Evolutionary conservation across 148 eudicot species (phyloP).

Genomic region (Chenopodium quinoa): DNA sequence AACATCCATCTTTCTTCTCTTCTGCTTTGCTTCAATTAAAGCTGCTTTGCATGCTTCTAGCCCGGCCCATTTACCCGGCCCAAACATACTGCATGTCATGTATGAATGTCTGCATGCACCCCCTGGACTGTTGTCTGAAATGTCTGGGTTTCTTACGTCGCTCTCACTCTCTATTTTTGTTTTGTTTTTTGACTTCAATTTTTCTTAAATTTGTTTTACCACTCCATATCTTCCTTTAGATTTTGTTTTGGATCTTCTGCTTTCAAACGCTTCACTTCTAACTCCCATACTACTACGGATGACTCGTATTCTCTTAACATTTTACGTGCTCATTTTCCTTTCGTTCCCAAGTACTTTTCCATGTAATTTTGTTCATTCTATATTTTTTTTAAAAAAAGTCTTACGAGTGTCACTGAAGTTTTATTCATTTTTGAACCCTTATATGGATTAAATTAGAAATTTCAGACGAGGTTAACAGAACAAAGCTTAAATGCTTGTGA

Average conservation of each 20-base stretch:
- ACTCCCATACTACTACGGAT: too few species aligned
- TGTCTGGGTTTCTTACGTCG: constrained; percentile 29
- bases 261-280: background rate
- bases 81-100: too few species aligned
- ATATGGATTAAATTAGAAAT: too few species aligned
- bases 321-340: too few species aligned
- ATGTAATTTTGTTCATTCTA: too few species aligned
- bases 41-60: background rate
- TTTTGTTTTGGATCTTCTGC: constrained; percentile 44
- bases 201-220: background rate
- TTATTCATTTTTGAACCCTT: too few species aligned
- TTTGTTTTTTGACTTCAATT: background rate
- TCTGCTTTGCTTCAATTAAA: background rate
- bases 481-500: too few species aligned
- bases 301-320: too few species aligned
- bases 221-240: constrained; percentile 34
- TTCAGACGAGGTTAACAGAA: too few species aligned
- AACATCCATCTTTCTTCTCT: background rate
- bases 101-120: constrained; percentile 7
- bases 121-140: background rate
- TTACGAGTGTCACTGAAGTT: too few species aligned
- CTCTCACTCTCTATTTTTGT: constrained; percentile 30
- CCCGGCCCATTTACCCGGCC: background rate
- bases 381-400: too few species aligned
- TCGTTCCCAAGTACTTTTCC: too few species aligned